Evolutionary conservation across 1,284 basidiomycete genomes (phyloP), one percentile per base, ranked within the genome.

Genomic region (Microbotryomycetes sp.): DNA sequence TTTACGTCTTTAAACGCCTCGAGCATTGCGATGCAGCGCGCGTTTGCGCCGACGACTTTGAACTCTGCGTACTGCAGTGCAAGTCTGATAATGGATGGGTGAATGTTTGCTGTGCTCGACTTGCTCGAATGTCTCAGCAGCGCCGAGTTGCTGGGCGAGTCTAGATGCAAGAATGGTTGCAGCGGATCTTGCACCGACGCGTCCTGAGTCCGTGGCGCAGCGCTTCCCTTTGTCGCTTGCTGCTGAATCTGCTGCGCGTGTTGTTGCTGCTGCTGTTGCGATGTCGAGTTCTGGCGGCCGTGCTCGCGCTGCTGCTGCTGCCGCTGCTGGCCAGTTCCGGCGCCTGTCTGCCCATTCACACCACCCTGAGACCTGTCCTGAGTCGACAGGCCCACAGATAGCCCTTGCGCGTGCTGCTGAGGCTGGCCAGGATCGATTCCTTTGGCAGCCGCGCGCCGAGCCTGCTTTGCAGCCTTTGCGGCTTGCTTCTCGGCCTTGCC

Each of bases 21-120:
- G 62, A 92, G 75, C 58, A 87, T 89, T n/a, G 89, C 87, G 56
- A 92, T 89, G 75, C 88, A 90, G 60, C 89, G 80, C 13, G 90
- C 90, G 75, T 92, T 92, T 21, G 89, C 87, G 21, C 89, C 89
- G 48, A 83, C 85, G 68, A 92, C 88, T 73, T 85, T 86, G 79
- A 91, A 91, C 67, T 87, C 85, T 5, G 87, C 83, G 74, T 90
- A 91, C 66, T 88, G 84, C 24, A 91, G 77, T 18, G 86, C 89
- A 26, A 92, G 82, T 56, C 85, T 80, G 64, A 88, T 75, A 72
- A 91, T 83, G 27, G 83, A 81, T 70, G 88, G 88, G 77, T 96
- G 85, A 68, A 94, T 86, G 69, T 88, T 85, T 57, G 87, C 87
- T 72, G 89, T 90, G 31, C 56, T 54, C 29, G 62, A 57, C 54